Percentiles rank a stretch among this genome's conserved stretches.
Conservation (phyloP, 345 rosid species). For the Clausena lansium region DNA sequence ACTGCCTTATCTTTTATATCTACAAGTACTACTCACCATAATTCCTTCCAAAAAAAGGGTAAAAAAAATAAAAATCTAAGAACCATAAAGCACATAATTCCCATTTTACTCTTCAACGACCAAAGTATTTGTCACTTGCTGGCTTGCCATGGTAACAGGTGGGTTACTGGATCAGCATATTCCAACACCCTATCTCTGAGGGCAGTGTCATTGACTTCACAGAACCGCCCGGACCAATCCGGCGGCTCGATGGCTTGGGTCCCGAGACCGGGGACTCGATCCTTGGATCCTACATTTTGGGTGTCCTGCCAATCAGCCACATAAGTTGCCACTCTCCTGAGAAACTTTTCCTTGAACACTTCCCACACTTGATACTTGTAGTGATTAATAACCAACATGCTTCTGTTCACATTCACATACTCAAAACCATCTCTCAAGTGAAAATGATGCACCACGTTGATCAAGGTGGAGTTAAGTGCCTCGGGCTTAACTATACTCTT, state of each 20-base stretch:
- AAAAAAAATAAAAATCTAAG: neutral
- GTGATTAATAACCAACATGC: slow-evolving; percentile 64
- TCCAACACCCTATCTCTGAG: slow-evolving; percentile 56
- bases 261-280: slow-evolving; percentile 87
- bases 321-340: slow-evolving; percentile 82
- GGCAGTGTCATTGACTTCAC: slow-evolving; percentile 70
- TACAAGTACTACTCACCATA: neutral
- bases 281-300: slow-evolving; percentile 72
- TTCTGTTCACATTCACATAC: slow-evolving; percentile 43
- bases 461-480: slow-evolving; percentile 65
- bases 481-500: slow-evolving; percentile 80
- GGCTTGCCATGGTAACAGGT: slow-evolving; percentile 57
- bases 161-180: slow-evolving; percentile 34
- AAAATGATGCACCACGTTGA: slow-evolving; percentile 86
- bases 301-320: slow-evolving; percentile 87
- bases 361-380: slow-evolving; percentile 93
- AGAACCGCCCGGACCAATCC: slow-evolving; percentile 73
- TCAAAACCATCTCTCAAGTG: slow-evolving; percentile 49
- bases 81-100: neutral
- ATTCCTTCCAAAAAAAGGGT: neutral
- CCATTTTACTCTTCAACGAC: neutral
- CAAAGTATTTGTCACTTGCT: neutral
- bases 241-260: slow-evolving; percentile 69
- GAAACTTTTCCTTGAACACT: slow-evolving; percentile 84
- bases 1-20: neutral